Evolutionary conservation across 257 asterid genomes (phyloP).

Genomic region (Solanum pinnatisectum): DNA sequence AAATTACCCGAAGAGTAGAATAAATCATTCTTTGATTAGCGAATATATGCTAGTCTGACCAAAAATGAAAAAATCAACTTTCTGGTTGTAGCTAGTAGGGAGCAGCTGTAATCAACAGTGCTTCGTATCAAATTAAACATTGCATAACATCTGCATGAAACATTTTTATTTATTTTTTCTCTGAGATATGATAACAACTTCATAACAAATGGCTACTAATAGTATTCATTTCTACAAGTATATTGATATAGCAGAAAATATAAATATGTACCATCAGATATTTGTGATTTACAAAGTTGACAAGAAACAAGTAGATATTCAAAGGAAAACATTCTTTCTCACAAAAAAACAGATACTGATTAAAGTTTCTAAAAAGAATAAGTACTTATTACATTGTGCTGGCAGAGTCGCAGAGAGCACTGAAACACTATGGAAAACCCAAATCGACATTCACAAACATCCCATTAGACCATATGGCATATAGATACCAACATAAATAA

Average conservation of each 20-base stretch:
- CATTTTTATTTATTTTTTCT: not conserved
- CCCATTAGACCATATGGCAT: not conserved
- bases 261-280: not conserved
- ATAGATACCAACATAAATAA: not conserved
- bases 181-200: not conserved
- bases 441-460: not conserved
- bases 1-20: conserved; percentile 8
- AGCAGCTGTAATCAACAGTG: not conserved
- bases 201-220: not conserved
- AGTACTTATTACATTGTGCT: not conserved
- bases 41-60: not conserved
- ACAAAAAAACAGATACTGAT: not conserved
- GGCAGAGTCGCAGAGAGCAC: not conserved
- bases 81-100: not conserved
- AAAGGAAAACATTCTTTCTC: not conserved
- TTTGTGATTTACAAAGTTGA: not conserved
- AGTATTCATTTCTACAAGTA: not conserved
- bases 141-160: not conserved
- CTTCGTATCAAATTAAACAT: not conserved
- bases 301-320: not conserved
- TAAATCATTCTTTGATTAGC: not conserved
- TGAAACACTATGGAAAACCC: not conserved
- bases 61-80: not conserved
- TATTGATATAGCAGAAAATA: not conserved
- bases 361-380: not conserved